Base-by-base conservation (phyloP, 2,329 filamentous ascomycete genomes). In the Huntiella bhutanensis region DNA sequence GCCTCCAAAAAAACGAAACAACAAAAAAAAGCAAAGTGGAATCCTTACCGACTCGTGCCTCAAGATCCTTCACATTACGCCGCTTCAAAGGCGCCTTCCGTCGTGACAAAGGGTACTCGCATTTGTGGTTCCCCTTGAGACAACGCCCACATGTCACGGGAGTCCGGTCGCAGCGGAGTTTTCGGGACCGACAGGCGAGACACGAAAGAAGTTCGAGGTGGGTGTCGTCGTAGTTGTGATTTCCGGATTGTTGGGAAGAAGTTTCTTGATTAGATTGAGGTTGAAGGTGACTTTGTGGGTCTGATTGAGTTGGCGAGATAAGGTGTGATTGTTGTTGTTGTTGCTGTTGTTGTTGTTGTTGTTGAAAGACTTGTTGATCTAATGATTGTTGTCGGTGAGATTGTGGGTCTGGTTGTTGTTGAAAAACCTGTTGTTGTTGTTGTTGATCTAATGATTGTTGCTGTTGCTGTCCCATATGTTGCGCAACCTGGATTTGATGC, bases 1-100 rank as follows among this genome's bases (percentile, higher is more conserved):
- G 22, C 22, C 22, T 28, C 22, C 22, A 28, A 28, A 28, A 22
- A 28, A 28, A 28, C 22, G 22, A 28, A 28, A 28, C 22, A 10
- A 28, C 22, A 11, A 36, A 16, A 36, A 41, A 41, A 41, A 28
- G 28, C 8, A 41, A 41, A 12, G 3, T 7, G 5, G 1, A 13
- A 41, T 11, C 39, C 66, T 53, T 74, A 91, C 83, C 82, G 58
- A 95, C 65, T 56, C 88, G 74, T 52, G 84, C 84, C 61, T 95
- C 88, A 48, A 95, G 66, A 58, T 91, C 80, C 64, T 82, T 91
- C 51, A 94, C 87, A 60, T 94, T 94, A 53, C 82, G 78, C 56
- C 86, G 71, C 65, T 92, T 94, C 15, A 83, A 80, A 4, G 84
- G 82, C 47, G 84, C 83, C 65, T 93, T 94, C 63, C 84, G 79